phyloP scores from a whole-genome alignment of 805 yeast genomes.

The Alloascoidea africana region DNA sequence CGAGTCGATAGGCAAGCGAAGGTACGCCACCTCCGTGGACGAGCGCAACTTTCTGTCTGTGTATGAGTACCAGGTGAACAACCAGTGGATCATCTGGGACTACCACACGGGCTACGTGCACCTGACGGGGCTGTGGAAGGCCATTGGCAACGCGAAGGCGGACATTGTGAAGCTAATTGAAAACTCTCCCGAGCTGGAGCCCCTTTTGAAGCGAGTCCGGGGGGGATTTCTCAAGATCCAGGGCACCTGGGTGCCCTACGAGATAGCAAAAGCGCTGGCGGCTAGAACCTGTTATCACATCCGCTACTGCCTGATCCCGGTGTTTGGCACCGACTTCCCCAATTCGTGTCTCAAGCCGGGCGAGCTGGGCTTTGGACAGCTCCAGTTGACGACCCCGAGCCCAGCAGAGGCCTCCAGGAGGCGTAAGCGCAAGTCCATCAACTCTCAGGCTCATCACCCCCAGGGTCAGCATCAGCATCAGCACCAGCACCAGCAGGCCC shows the following conservation, averaged over 20 bases:
- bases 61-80: conserved; percentile 53
- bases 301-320: conserved; percentile 59
- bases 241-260: conserved; percentile 84
- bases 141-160: conserved; percentile 52
- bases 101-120: conserved; percentile 75
- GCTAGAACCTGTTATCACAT: conserved; percentile 64
- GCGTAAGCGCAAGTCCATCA: neutral
- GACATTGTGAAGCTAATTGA: conserved; percentile 64
- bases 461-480: no score
- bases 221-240: conserved; percentile 89
- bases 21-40: conserved; percentile 61
- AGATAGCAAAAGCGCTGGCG: conserved; percentile 53
- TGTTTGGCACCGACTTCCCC: conserved; percentile 64
- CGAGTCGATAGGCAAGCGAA: conserved; percentile 18
- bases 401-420: conserved; percentile 3
- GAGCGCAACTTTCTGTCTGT: conserved; percentile 58
- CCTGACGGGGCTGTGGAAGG: conserved; percentile 80
- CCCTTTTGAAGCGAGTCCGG: conserved; percentile 54
- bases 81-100: conserved; percentile 77
- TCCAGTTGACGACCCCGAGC: conserved; percentile 18
- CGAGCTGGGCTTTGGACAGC: conserved; percentile 51
- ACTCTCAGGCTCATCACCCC: no score
- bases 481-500: no score
- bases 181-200: conserved; percentile 44
- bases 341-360: conserved; percentile 40